These are phyloP conservation scores for Hypomyces rosellus DNA, from an alignment of 2,329 filamentous ascomycete species.

Conservation along the genomic window DNA sequence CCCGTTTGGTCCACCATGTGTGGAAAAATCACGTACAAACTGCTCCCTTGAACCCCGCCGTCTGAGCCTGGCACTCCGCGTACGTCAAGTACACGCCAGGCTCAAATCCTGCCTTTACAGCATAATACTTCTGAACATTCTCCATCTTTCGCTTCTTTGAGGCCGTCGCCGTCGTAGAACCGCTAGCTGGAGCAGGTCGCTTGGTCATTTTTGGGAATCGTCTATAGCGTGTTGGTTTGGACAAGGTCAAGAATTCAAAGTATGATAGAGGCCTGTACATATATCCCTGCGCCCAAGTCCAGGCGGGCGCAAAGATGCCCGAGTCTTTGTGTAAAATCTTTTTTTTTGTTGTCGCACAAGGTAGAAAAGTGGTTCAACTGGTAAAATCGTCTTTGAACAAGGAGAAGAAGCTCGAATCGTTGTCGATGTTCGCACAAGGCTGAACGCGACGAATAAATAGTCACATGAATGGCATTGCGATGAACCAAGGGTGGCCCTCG, in stretches of 20 bases:
- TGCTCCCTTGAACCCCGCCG: slow-evolving; percentile 55
- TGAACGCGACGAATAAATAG: slow-evolving; percentile 18
- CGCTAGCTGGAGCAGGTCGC: slow-evolving; percentile 18
- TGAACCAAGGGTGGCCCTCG: slow-evolving; percentile 1
- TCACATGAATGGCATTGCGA: slow-evolving; percentile 24
- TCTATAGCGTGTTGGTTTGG: slow-evolving; percentile 6
- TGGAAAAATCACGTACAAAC: slow-evolving; percentile 51
- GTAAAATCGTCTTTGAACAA: slow-evolving; percentile 2
- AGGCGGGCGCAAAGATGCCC: slow-evolving; percentile 14
- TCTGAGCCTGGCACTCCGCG: slow-evolving; percentile 56
- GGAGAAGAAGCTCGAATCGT: slow-evolving; percentile 12
- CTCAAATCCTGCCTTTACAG: slow-evolving; percentile 48
- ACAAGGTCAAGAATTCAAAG: slow-evolving; percentile 17
- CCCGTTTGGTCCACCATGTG: neutral
- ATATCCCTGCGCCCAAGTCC: slow-evolving; percentile 15
- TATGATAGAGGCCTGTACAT: slow-evolving; percentile 12
- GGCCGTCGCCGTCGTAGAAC: slow-evolving; percentile 12
- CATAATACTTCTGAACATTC: slow-evolving; percentile 53
- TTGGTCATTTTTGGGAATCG: slow-evolving; percentile 22
- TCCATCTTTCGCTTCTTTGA: slow-evolving; percentile 46
- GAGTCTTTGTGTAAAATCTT: neutral
- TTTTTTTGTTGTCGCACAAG: neutral
- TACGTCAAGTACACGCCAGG: slow-evolving; percentile 59
- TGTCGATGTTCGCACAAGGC: slow-evolving; percentile 18
- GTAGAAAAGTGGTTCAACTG: neutral